Percentiles rank a stretch among this genome's conserved stretches.
Conservation (phyloP, 2,329 filamentous ascomycete genomes). For the Venturia carpophila region DNA sequence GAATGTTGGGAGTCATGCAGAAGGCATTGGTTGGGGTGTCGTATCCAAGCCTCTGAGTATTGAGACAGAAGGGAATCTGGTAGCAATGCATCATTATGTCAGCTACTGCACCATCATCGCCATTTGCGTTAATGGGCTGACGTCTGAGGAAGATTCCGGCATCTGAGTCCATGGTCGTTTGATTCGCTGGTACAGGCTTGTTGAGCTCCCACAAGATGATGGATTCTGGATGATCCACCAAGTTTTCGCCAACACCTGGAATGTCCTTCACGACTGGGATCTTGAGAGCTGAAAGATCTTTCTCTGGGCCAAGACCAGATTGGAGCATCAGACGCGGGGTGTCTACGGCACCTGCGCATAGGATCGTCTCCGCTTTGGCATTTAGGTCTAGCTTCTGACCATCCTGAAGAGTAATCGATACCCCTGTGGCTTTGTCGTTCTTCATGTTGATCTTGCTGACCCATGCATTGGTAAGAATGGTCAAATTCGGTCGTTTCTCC, state of each 20-base stretch:
- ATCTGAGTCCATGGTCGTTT: constrained; percentile 88
- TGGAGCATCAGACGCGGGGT: constrained; percentile 60
- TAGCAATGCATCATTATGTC: constrained; percentile 98
- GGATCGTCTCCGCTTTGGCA: constrained; percentile 67
- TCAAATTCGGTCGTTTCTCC: constrained; percentile 76
- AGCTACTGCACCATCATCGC: constrained; percentile 63
- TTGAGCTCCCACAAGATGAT: constrained; percentile 74
- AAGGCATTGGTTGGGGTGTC: constrained; percentile 66
- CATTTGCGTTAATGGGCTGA: constrained; percentile 60
- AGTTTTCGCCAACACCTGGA: constrained; percentile 56
- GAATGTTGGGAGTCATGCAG: constrained; percentile 91
- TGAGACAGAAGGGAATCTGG: constrained; percentile 85
- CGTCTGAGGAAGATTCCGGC: constrained; percentile 82
- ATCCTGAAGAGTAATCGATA: constrained; percentile 59
- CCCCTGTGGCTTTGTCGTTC: constrained; percentile 61
- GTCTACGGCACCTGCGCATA: constrained; percentile 73
- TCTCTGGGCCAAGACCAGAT: constrained; percentile 42
- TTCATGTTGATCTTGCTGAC: constrained; percentile 72
- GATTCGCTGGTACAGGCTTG: constrained; percentile 65
- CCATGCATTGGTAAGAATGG: constrained; percentile 79
- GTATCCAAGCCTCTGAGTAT: constrained; percentile 70
- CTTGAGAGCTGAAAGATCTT: constrained; percentile 39
- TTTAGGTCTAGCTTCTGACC: constrained; percentile 48
- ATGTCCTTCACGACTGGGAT: constrained; percentile 52
- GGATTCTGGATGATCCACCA: constrained; percentile 57